Conservation (phyloP, 192 early-diverging fungal species). For the Obelidium mucronatum region DNA sequence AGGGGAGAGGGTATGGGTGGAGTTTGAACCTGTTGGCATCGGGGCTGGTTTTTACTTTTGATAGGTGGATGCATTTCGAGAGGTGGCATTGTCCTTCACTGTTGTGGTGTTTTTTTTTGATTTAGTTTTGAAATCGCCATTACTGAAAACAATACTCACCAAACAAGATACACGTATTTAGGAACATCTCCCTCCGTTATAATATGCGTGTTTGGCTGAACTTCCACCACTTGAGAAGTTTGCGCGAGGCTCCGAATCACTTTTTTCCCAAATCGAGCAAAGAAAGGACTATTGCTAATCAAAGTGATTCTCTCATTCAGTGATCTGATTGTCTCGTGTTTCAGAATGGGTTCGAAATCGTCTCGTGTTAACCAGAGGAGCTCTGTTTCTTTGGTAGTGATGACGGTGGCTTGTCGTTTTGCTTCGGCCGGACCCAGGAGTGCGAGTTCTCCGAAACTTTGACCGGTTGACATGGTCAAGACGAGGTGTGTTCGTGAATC, state of each 20-base stretch:
- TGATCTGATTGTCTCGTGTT: not conserved
- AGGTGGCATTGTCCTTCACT: constrained; percentile 1
- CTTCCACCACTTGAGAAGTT: not conserved
- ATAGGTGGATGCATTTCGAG: not conserved
- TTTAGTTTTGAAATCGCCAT: not conserved
- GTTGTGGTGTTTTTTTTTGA: no score
- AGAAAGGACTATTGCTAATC: not conserved
- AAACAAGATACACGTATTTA: not conserved
- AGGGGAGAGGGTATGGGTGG: constrained; percentile 5
- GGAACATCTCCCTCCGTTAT: constrained; percentile 13
- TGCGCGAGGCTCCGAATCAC: not conserved
- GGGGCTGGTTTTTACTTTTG: not conserved
- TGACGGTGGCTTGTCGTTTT: constrained; percentile 6
- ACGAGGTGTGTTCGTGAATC: not conserved
- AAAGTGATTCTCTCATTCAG: not conserved
- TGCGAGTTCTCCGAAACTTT: constrained; percentile 9
- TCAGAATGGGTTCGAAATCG: constrained; percentile 14
- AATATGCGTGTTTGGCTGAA: not conserved
- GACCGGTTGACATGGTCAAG: not conserved
- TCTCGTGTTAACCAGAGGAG: constrained; percentile 16
- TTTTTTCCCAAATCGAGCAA: not conserved
- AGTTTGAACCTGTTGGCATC: not conserved
- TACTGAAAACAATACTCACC: not conserved
- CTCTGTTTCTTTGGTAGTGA: not conserved
- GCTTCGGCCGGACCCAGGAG: not conserved